Evolutionary conservation across 1,139 yeast genomes (phyloP).

Genomic region (Suhomyces guaymorum): DNA sequence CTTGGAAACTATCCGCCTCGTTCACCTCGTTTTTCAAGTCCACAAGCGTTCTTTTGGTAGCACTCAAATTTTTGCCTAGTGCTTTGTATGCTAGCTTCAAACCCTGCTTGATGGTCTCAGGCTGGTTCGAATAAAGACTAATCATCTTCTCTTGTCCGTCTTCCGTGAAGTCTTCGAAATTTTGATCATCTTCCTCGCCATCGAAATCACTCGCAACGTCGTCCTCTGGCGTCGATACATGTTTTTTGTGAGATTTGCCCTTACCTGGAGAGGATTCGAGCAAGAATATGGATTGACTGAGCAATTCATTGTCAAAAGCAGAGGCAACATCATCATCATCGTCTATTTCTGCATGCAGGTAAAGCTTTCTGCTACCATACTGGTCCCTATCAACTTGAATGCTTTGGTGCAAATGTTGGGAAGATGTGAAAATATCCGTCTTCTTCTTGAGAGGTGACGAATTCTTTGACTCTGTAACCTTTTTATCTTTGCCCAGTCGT

Average conservation of each 20-base stretch:
- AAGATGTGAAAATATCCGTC: conserved; percentile 25
- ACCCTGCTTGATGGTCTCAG: conserved; percentile 69
- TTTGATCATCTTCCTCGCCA: conserved; percentile 28
- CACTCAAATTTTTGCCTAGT: conserved; percentile 63
- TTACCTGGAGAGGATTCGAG: conserved; percentile 7
- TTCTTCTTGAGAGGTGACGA: no score
- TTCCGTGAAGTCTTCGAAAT: conserved; percentile 23
- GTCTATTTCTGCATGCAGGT: conserved; percentile 33
- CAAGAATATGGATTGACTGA: conserved; percentile 16
- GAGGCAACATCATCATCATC: conserved; percentile 29
- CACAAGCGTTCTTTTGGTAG: conserved; percentile 65
- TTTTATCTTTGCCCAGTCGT: no score
- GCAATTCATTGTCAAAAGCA: conserved; percentile 12
- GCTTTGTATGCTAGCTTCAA: conserved; percentile 70
- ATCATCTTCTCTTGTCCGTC: conserved; percentile 44
- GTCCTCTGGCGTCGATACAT: no score
- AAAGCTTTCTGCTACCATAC: conserved; percentile 27
- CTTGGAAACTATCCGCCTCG: conserved; percentile 63
- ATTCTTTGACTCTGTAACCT: no score
- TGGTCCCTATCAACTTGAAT: conserved; percentile 22
- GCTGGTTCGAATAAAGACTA: conserved; percentile 86
- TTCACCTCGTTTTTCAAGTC: conserved; percentile 62
- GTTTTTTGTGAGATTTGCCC: background rate
- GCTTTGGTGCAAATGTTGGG: conserved; percentile 24
- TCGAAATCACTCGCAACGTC: conserved; percentile 15